Evolutionary conservation across 352 stramenopile species (phyloP), one percentile per base, ranked within the genome.

Genomic region (Halophytophthora batemanensis): DNA sequence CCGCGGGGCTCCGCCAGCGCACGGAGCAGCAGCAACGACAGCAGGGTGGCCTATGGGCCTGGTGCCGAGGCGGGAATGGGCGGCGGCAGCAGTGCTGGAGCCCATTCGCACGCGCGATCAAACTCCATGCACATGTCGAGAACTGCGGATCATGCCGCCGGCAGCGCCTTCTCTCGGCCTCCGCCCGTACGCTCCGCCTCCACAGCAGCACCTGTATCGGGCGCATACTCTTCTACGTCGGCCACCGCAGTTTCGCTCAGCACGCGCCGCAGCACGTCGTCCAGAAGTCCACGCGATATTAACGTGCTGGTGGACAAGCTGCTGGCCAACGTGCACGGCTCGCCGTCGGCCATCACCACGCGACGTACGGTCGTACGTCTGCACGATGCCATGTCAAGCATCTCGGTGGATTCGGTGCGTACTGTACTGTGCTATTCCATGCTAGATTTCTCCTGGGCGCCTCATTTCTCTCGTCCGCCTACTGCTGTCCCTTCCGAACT

Each of bases 271-370:
- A 63, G 58, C 21, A 50, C 46, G 0, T 59, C 44, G n/a, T 37
- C 38, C 8, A 54, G 50, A 3, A 79, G 61, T 2, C 71, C 74
- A 22, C 52, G 66, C n/a, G 71, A 82, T 18, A 74, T 79, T 39
- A 77, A 67, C 35, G 46, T 71, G 56, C 53, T 87, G 47, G 71
- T 81, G 48, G 69, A 82, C 33, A 86, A 82, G 31, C 53, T 86
- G 38, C 51, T 82, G 47, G 35, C 13, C 8, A 74, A 77, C 28
- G 58, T 90, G 25, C 62, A 83, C 40, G 81, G 79, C 42, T 46
- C 61, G 6, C 73, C 76, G 34, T 85, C 80, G 19, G 52, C 82
- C 14, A 64, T 87, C 19, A 80, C 74, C 2, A 82, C 74, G 22
- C 61, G 79, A 6, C 75, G 77, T 23, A 71, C 73, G 2, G 69